These are phyloP conservation scores for Didymella pomorum DNA, from an alignment of 2,329 filamentous ascomycete genomes.

Conservation along the genomic window DNA sequence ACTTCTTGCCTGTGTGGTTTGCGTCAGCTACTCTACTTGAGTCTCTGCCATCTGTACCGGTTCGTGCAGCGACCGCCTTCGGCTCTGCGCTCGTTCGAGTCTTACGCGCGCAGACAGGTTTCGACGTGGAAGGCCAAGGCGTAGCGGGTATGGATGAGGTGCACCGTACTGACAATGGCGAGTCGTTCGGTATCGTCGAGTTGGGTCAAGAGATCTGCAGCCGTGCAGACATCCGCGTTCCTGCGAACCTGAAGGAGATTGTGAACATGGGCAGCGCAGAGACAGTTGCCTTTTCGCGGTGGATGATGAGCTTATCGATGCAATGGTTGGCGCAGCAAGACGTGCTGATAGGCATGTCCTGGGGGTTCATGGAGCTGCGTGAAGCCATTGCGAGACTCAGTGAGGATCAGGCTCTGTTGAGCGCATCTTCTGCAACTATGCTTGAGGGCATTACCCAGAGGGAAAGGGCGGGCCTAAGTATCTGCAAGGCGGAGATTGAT, in stretches of 20 bases:
- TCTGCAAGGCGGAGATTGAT: conserved; percentile 20
- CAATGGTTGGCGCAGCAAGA: conserved; percentile 32
- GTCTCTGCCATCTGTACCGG: conserved; percentile 47
- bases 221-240: conserved; percentile 23
- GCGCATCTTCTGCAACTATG: neutral
- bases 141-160: conserved; percentile 55
- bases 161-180: conserved; percentile 31
- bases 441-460: conserved; percentile 21
- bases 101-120: conserved; percentile 53
- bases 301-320: conserved; percentile 29
- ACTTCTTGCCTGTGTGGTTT: conserved; percentile 52
- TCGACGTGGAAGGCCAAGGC: conserved; percentile 45
- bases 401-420: neutral
- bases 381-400: conserved; percentile 15
- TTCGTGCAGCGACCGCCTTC: conserved; percentile 43
- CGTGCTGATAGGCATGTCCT: conserved; percentile 45
- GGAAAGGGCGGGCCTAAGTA: conserved; percentile 21
- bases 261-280: conserved; percentile 36
- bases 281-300: conserved; percentile 50
- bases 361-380: conserved; percentile 42
- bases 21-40: conserved; percentile 51
- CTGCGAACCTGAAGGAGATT: conserved; percentile 35
- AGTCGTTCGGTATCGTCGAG: conserved; percentile 43
- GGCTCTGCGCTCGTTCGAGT: conserved; percentile 50
- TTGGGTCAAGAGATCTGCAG: conserved; percentile 44